Evolutionary conservation across 352 stramenopile species (phyloP).

Genomic region (Globisporangium okanoganense): DNA sequence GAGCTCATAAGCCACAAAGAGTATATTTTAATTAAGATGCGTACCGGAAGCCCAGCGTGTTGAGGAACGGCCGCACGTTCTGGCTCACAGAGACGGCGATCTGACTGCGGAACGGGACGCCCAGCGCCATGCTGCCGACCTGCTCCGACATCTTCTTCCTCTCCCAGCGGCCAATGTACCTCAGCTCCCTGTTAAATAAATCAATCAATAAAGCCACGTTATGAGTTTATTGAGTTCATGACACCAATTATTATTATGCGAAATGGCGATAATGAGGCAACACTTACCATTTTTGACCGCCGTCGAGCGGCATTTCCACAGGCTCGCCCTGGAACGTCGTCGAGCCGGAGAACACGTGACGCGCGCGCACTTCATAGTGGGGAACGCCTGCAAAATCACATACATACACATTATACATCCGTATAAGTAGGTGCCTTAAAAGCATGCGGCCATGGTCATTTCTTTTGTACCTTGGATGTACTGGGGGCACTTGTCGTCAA

Average conservation of each 20-base stretch:
- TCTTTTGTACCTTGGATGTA: slow-evolving; percentile 61
- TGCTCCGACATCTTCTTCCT: slow-evolving; percentile 86
- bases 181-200: slow-evolving; percentile 51
- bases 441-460: not conserved
- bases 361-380: slow-evolving; percentile 78
- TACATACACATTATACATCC: not conserved
- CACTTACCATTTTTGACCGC: slow-evolving; percentile 74
- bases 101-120: slow-evolving; percentile 78
- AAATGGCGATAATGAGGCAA: not conserved
- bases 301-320: slow-evolving; percentile 70
- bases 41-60: slow-evolving; percentile 76
- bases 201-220: not conserved
- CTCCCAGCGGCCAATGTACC: slow-evolving; percentile 84
- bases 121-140: slow-evolving; percentile 46
- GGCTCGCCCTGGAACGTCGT: slow-evolving; percentile 77
- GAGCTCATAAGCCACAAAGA: not conserved
- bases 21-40: not conserved
- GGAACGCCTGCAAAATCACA: slow-evolving; percentile 41
- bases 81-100: slow-evolving; percentile 81
- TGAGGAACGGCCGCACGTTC: slow-evolving; percentile 71
- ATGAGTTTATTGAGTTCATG: not conserved
- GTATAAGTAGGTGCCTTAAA: not conserved
- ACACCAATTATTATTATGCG: not conserved
- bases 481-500: slow-evolving; percentile 84
- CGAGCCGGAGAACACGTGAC: slow-evolving; percentile 78